phyloP scores from a whole-genome alignment of 495 filamentous ascomycete genomes.

The Lepraria neglecta region DNA sequence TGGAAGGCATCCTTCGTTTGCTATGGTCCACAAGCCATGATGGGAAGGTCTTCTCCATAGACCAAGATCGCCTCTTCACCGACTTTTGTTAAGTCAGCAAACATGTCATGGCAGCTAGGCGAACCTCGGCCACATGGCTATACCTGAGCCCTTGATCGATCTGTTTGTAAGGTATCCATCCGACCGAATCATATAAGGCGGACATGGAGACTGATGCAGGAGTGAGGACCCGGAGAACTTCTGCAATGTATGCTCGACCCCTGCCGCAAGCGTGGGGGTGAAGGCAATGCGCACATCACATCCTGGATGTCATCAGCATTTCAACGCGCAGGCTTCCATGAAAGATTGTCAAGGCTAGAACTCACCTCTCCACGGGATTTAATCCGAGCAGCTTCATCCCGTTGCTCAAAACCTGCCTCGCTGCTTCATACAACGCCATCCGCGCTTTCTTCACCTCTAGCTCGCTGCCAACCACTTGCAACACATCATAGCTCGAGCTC shows the following conservation, averaged over 20 bases:
- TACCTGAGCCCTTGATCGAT: slow-evolving; percentile 1
- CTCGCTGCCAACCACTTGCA: slow-evolving; percentile 70
- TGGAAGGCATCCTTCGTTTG: neutral
- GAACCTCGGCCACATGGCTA: neutral
- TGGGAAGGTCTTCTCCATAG: slow-evolving; percentile 7
- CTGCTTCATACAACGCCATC: slow-evolving; percentile 75
- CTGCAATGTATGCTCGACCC: neutral
- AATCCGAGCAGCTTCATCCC: slow-evolving; percentile 80
- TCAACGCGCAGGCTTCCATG: neutral
- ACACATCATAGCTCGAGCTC: slow-evolving; percentile 75
- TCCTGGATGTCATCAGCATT: slow-evolving; percentile 16
- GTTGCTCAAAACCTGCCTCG: slow-evolving; percentile 70
- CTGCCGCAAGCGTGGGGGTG: neutral
- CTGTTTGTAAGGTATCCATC: neutral
- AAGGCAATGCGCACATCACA: slow-evolving; percentile 2
- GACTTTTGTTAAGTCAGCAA: slow-evolving; percentile 16
- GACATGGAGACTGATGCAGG: neutral
- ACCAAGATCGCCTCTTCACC: slow-evolving; percentile 8
- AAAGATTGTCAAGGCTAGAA: slow-evolving; percentile 2
- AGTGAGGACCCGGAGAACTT: neutral
- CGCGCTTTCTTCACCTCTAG: slow-evolving; percentile 66
- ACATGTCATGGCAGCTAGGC: neutral
- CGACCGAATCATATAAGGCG: neutral
- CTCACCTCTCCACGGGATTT: slow-evolving; percentile 64
- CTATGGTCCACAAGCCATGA: neutral